These are phyloP conservation scores for Diutina catenulata DNA, from an alignment of 1,139 yeast genomes.

Conservation along the genomic window DNA sequence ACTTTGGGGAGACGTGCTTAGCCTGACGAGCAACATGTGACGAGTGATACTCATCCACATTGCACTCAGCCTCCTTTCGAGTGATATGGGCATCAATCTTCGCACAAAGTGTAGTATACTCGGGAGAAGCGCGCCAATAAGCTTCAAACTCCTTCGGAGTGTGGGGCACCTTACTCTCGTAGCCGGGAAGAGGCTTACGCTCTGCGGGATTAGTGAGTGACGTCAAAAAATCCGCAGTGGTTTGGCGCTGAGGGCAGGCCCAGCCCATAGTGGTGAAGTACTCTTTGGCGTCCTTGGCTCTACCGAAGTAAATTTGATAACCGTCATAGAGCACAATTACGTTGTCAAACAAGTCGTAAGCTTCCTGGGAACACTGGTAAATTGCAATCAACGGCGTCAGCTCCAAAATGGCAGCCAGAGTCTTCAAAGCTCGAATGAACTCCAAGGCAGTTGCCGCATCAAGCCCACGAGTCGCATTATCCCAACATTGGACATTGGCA, in stretches of 20 bases:
- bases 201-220: conserved; percentile 68
- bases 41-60: conserved; percentile 12
- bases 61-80: conserved; percentile 23
- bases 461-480: conserved; percentile 50
- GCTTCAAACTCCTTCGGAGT: conserved; percentile 10
- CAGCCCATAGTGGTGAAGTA: conserved; percentile 15
- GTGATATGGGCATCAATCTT: conserved; percentile 14
- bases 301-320: conserved; percentile 16
- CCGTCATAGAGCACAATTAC: conserved; percentile 18
- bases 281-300: conserved; percentile 14
- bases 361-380: conserved; percentile 19
- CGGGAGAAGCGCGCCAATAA: conserved; percentile 11
- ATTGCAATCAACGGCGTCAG: conserved; percentile 18
- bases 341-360: conserved; percentile 17
- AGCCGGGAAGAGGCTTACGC: conserved; percentile 43
- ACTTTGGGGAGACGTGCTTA: conserved; percentile 7
- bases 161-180: conserved; percentile 33
- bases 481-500: conserved; percentile 43
- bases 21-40: conserved; percentile 11
- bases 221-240: conserved; percentile 63
- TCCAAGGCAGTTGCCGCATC: conserved; percentile 45
- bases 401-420: conserved; percentile 15
- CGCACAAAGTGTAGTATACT: conserved; percentile 7
- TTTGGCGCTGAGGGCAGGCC: conserved; percentile 41
- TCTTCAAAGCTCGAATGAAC: conserved; percentile 17